phyloP scores from a whole-genome alignment of 345 rosid genomes.

The Eucalyptus grandis region DNA sequence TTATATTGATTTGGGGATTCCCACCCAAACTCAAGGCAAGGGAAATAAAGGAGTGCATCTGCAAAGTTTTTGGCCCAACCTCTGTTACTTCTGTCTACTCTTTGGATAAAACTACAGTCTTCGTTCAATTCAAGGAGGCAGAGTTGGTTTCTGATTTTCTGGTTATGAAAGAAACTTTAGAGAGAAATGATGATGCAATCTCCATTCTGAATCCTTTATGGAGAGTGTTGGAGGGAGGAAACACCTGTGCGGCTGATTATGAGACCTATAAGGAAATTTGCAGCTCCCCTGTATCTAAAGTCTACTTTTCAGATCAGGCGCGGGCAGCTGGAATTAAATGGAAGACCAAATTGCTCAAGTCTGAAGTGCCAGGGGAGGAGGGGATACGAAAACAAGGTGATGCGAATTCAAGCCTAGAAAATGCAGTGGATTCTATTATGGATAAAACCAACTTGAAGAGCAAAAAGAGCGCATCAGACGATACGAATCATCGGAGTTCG shows the following conservation, averaged over 20 bases:
- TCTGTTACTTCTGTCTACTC: conserved; percentile 51
- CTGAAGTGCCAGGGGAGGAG: neutral
- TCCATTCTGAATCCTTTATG: conserved; percentile 68
- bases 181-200: conserved; percentile 39
- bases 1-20: conserved; percentile 72
- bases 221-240: conserved; percentile 67
- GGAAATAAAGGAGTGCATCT: conserved; percentile 62
- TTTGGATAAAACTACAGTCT: conserved; percentile 63
- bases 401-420: neutral
- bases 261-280: conserved; percentile 85
- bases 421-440: neutral
- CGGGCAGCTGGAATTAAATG: conserved; percentile 50
- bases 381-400: neutral
- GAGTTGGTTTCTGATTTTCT: conserved; percentile 54
- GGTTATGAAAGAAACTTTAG: conserved; percentile 48
- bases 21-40: conserved; percentile 44
- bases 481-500: neutral
- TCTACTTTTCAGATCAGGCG: conserved; percentile 74
- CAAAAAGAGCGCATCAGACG: neutral
- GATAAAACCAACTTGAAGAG: neutral
- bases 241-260: conserved; percentile 56
- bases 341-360: conserved; percentile 19
- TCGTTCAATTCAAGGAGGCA: conserved; percentile 59
- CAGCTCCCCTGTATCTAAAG: conserved; percentile 50
- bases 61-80: conserved; percentile 44